Percentiles rank a stretch among this genome's conserved stretches.
Evolutionary conservation across 805 yeast genomes (phyloP).

Genomic region (Lachancea meyersii): DNA sequence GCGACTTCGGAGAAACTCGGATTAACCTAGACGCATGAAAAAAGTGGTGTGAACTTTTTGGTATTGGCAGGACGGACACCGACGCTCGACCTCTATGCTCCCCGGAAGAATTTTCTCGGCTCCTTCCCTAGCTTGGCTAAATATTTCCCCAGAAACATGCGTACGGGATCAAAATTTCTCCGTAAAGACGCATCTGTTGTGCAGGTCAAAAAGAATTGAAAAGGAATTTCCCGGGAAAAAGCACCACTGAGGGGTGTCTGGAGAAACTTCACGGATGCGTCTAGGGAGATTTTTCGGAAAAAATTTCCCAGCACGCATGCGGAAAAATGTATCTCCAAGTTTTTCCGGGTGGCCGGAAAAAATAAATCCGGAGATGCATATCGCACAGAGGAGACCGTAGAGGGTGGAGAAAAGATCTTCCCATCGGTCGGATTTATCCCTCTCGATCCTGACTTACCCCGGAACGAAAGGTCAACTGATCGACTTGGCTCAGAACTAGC

Average conservation of each 20-base stretch:
- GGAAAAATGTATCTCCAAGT: neutral
- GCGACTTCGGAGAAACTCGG: neutral
- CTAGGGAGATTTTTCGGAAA: neutral
- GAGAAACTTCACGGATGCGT: neutral
- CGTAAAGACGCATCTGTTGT: neutral
- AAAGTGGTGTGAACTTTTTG: neutral
- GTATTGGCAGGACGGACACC: too few species aligned
- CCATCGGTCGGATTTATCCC: neutral
- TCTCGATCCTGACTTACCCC: neutral
- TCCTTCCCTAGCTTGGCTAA: neutral
- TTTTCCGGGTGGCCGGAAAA: constrained; percentile 1
- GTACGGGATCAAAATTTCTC: neutral
- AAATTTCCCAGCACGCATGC: neutral
- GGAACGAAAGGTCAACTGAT: neutral
- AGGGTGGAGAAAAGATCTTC: neutral
- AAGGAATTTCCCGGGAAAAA: neutral
- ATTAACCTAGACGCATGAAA: neutral
- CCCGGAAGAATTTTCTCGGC: constrained; percentile 1
- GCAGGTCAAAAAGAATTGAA: too few species aligned
- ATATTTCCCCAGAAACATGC: neutral
- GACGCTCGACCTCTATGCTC: neutral
- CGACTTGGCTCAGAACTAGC: neutral
- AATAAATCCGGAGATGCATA: constrained; percentile 3
- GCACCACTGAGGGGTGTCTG: neutral
- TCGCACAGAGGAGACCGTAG: neutral